Conservation (phyloP, 1,139 yeast genomes). For the Geotrichum phurueaensis region DNA sequence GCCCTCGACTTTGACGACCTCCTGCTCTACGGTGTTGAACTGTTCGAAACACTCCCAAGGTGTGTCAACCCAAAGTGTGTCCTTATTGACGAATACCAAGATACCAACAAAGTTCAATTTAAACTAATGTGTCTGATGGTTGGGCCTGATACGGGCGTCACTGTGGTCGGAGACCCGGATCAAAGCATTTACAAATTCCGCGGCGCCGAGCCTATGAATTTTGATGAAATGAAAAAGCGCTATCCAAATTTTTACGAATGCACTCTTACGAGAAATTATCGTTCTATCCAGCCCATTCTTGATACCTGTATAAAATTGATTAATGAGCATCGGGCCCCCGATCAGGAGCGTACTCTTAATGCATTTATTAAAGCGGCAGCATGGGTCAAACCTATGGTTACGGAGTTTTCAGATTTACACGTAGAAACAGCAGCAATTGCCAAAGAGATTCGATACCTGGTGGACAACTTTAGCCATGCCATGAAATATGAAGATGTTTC, state of each 20-base stretch:
- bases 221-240: constrained; percentile 49
- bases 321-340: constrained; percentile 45
- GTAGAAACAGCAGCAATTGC: constrained; percentile 58
- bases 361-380: background rate
- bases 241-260: constrained; percentile 38
- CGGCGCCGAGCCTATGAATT: constrained; percentile 68
- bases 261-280: constrained; percentile 65
- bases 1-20: constrained; percentile 54
- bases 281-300: constrained; percentile 69
- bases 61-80: constrained; percentile 50
- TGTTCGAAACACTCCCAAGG: constrained; percentile 44
- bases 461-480: constrained; percentile 22
- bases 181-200: constrained; percentile 76
- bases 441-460: constrained; percentile 43
- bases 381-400: constrained; percentile 29
- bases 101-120: constrained; percentile 74
- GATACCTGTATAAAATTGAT: constrained; percentile 62
- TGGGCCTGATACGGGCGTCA: constrained; percentile 34
- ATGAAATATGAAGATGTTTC: constrained; percentile 57
- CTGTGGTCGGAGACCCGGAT: constrained; percentile 95
- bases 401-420: constrained; percentile 38
- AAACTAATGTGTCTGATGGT: constrained; percentile 60
- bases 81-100: constrained; percentile 91
- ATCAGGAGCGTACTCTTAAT: constrained; percentile 16
- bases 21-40: constrained; percentile 47